These are phyloP conservation scores for Bondarzewia mesenterica DNA, from an alignment of 1,284 basidiomycete species.

Conservation along the genomic window DNA sequence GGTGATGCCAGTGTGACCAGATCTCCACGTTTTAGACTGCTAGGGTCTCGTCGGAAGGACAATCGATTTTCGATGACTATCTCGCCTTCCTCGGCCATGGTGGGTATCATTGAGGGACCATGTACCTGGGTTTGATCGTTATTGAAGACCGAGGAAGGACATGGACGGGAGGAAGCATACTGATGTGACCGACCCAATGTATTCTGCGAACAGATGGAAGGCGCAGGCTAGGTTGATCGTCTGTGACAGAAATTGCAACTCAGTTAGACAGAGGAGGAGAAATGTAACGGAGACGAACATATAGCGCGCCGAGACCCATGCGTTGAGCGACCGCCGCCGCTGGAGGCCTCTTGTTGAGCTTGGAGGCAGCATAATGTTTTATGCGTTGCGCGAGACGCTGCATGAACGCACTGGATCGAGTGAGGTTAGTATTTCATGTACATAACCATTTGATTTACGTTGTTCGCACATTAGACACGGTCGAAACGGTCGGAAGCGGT, in stretches of 20 bases:
- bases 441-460: too few species aligned
- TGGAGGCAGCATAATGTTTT: neutral
- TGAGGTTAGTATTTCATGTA: too few species aligned
- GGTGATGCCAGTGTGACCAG: constrained; percentile 77
- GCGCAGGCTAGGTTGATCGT: constrained; percentile 42
- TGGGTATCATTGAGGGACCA: constrained; percentile 89
- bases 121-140: constrained; percentile 21
- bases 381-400: neutral
- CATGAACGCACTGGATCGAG: neutral
- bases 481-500: too few species aligned
- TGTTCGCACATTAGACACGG: too few species aligned
- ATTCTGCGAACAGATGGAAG: constrained; percentile 50
- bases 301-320: neutral
- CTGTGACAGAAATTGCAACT: constrained; percentile 25
- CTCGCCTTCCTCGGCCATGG: constrained; percentile 56
- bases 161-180: constrained; percentile 26
- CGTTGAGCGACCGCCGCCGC: neutral
- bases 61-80: constrained; percentile 55
- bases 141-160: too few species aligned
- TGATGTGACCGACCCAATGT: constrained; percentile 46
- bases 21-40: constrained; percentile 66
- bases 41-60: constrained; percentile 45
- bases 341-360: neutral
- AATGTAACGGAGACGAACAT: constrained; percentile 3
- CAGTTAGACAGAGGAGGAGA: neutral